Conservation (phyloP, 2,329 filamentous ascomycete species). For the Ciborinia camelliae region DNA sequence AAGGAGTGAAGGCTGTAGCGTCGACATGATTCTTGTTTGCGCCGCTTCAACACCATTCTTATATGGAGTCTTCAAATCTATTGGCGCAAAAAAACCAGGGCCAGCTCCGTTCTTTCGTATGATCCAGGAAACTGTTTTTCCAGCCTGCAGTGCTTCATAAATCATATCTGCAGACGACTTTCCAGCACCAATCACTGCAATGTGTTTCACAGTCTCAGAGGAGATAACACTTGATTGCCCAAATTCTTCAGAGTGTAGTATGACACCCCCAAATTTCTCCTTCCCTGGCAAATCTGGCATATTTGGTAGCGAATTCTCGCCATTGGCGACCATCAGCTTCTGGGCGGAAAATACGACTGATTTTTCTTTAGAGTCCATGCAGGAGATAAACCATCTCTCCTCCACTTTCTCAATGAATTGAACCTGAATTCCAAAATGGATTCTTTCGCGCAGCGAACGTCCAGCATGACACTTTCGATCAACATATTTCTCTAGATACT, state of each 20-base stretch:
- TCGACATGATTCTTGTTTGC: not conserved
- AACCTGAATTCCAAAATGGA: constrained; percentile 29
- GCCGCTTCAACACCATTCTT: constrained; percentile 14
- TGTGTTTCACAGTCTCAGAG: not conserved
- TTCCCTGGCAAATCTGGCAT: constrained; percentile 26
- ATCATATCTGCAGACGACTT: constrained; percentile 20
- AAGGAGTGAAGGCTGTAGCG: constrained; percentile 4
- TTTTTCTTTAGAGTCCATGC: not conserved
- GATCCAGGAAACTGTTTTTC: constrained; percentile 18
- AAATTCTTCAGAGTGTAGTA: constrained; percentile 17
- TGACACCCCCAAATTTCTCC: constrained; percentile 2
- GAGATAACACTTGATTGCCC: constrained; percentile 18
- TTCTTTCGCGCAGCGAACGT: constrained; percentile 30
- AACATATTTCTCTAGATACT: constrained; percentile 34
- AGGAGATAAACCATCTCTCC: constrained; percentile 23
- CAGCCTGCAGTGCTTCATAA: constrained; percentile 9
- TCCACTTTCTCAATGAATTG: constrained; percentile 28
- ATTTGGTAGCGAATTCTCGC: constrained; percentile 34
- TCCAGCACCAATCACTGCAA: constrained; percentile 14
- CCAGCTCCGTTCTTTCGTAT: not conserved
- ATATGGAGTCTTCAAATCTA: constrained; percentile 1
- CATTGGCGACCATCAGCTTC: constrained; percentile 38
- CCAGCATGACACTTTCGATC: constrained; percentile 22
- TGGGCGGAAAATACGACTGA: constrained; percentile 10
- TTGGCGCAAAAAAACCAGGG: constrained; percentile 1